Conservation (phyloP, 163 green algal species). For the Chloroidium sp. region DNA sequence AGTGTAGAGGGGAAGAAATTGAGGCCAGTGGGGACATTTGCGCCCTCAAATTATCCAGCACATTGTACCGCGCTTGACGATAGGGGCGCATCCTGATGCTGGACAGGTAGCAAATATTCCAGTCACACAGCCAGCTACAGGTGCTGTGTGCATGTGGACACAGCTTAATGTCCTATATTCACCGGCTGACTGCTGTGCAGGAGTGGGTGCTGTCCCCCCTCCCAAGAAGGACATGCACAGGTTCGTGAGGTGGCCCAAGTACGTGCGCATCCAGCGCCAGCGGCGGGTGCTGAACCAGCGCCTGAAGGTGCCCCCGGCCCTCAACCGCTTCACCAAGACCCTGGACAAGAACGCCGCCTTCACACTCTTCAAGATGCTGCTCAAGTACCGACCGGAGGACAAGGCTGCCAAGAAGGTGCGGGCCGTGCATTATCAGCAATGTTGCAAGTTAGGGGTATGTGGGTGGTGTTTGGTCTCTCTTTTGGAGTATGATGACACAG, state of each 20-base stretch:
- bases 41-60: too few relatives aligned
- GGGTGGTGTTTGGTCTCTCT: too few relatives aligned
- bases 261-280: slow-evolving; percentile 96
- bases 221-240: slow-evolving; percentile 88
- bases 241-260: slow-evolving; percentile 99
- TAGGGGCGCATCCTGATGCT: neutral
- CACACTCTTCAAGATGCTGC: slow-evolving; percentile 94
- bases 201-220: slow-evolving; percentile 56
- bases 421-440: slow-evolving; percentile 27
- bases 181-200: slow-evolving; percentile 8
- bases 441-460: too few relatives aligned
- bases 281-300: slow-evolving; percentile 86
- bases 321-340: slow-evolving; percentile 93
- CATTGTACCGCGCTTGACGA: too few relatives aligned
- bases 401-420: slow-evolving; percentile 92
- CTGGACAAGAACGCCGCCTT: slow-evolving; percentile 91
- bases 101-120: neutral
- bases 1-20: too few relatives aligned
- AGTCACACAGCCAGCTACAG: neutral
- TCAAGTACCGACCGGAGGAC: slow-evolving; percentile 99
- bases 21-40: too few relatives aligned
- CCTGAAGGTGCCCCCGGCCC: slow-evolving; percentile 84
- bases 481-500: too few relatives aligned
- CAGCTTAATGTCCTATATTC: neutral
- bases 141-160: neutral